phyloP scores from a whole-genome alignment of 805 yeast species.

The Zygoascus tannicola region DNA sequence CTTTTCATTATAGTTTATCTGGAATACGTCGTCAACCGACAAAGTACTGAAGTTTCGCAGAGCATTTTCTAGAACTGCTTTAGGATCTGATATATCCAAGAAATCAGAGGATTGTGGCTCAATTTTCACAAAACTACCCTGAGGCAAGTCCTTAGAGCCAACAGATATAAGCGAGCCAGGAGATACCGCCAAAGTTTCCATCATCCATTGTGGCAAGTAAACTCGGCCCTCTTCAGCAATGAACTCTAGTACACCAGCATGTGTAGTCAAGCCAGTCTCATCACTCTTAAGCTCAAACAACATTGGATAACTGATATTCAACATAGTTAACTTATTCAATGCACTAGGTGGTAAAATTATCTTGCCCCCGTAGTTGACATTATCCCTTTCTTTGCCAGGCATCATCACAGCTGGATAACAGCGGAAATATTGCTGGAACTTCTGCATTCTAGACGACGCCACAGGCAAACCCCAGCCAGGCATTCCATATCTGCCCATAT shows the following conservation, averaged over 20 bases:
- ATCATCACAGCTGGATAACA: slow-evolving; percentile 88
- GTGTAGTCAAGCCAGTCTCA: slow-evolving; percentile 51
- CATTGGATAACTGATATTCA: slow-evolving; percentile 95
- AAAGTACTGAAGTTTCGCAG: slow-evolving; percentile 82
- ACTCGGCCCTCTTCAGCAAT: slow-evolving; percentile 96
- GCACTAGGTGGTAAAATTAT: slow-evolving; percentile 92
- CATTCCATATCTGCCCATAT: neutral
- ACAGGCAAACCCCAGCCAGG: slow-evolving; percentile 3
- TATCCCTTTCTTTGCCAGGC: slow-evolving; percentile 61
- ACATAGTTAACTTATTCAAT: slow-evolving; percentile 71
- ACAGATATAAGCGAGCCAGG: slow-evolving; percentile 80
- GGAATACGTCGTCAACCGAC: slow-evolving; percentile 75
- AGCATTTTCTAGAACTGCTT: slow-evolving; percentile 91
- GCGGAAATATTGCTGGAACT: slow-evolving; percentile 80
- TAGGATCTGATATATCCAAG: slow-evolving; percentile 88
- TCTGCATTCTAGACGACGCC: slow-evolving; percentile 16
- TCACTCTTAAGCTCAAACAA: slow-evolving; percentile 71
- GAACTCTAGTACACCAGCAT: slow-evolving; percentile 92
- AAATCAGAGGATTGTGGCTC: slow-evolving; percentile 95
- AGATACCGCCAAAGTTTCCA: slow-evolving; percentile 58
- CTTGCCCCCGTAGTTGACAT: slow-evolving; percentile 88
- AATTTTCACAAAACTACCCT: slow-evolving; percentile 81
- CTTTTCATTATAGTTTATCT: slow-evolving; percentile 72
- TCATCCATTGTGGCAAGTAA: slow-evolving; percentile 95
- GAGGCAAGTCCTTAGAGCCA: slow-evolving; percentile 62